A percentile compares a stretch with the other conserved stretches of the same genome.
Conservation (phyloP, 202 grass and related monocot species). For the Saccharum hybrid region DNA sequence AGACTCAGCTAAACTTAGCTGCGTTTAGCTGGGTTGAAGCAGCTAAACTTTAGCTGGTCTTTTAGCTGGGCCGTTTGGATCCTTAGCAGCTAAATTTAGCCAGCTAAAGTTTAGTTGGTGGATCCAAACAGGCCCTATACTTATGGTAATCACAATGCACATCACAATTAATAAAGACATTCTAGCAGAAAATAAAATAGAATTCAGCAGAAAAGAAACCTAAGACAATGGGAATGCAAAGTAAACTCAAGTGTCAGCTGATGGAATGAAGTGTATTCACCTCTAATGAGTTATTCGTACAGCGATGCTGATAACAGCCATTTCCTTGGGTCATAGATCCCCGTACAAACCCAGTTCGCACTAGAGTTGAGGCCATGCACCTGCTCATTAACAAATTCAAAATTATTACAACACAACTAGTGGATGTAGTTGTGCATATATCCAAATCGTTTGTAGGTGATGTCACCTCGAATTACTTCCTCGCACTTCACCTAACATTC, state of each 20-base stretch:
- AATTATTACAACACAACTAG: constrained; percentile 23
- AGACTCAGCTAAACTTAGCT: no score
- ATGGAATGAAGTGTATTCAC: constrained; percentile 47
- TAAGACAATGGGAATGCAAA: constrained; percentile 19
- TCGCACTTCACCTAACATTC: constrained; percentile 96
- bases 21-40: no score
- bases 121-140: background rate
- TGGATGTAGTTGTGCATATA: constrained; percentile 6
- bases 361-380: constrained; percentile 97
- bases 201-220: background rate
- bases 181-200: background rate
- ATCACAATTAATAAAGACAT: background rate
- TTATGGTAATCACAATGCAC: constrained; percentile 2
- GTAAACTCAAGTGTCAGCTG: background rate
- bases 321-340: constrained; percentile 99
- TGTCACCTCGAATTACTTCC: constrained; percentile 91
- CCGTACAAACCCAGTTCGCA: constrained; percentile 95
- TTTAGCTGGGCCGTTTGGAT: no score
- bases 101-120: no score
- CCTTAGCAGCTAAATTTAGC: no score
- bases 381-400: constrained; percentile 48
- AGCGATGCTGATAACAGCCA: constrained; percentile 98
- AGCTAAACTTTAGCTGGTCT: no score
- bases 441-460: constrained; percentile 6
- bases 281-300: constrained; percentile 81